Evolutionary conservation across 257 asterid species (phyloP).

Genomic region (Euphrasia confusa): DNA sequence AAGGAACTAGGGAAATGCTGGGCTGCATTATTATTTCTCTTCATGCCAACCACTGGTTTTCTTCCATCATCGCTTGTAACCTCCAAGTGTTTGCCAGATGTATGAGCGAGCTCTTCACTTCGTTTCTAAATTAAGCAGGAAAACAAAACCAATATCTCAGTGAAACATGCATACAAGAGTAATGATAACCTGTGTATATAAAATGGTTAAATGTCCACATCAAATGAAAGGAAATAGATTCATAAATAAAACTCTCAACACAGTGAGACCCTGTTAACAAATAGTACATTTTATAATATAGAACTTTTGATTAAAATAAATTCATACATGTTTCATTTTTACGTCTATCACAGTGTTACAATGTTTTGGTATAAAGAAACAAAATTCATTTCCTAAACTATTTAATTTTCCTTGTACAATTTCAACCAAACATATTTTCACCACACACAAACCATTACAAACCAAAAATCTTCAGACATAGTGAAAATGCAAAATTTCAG

Average conservation of each 20-base stretch:
- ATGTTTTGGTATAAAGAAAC: not conserved
- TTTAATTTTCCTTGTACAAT: not conserved
- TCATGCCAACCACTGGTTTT: constrained; percentile 37
- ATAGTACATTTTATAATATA: not conserved
- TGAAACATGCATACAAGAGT: constrained; percentile 6
- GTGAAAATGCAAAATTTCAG: not conserved
- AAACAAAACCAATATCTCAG: not conserved
- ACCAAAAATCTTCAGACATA: not conserved
- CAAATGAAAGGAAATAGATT: constrained; percentile 18
- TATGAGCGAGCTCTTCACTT: constrained; percentile 50
- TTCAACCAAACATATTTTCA: not conserved
- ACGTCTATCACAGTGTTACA: not conserved
- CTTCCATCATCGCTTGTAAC: constrained; percentile 39
- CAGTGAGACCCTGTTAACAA: no score
- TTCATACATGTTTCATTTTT: not conserved
- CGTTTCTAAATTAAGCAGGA: constrained; percentile 46
- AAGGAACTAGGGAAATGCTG: constrained; percentile 44
- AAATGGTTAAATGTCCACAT: constrained; percentile 13
- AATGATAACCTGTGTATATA: constrained; percentile 11
- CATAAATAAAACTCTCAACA: not conserved
- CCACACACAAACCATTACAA: not conserved
- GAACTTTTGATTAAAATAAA: not conserved
- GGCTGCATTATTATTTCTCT: constrained; percentile 33
- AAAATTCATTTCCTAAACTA: not conserved
- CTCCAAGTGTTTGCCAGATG: constrained; percentile 53